These are phyloP conservation scores for Dendrobium huoshanense DNA, from an alignment of 106 monocot genomes.

Conservation along the genomic window DNA sequence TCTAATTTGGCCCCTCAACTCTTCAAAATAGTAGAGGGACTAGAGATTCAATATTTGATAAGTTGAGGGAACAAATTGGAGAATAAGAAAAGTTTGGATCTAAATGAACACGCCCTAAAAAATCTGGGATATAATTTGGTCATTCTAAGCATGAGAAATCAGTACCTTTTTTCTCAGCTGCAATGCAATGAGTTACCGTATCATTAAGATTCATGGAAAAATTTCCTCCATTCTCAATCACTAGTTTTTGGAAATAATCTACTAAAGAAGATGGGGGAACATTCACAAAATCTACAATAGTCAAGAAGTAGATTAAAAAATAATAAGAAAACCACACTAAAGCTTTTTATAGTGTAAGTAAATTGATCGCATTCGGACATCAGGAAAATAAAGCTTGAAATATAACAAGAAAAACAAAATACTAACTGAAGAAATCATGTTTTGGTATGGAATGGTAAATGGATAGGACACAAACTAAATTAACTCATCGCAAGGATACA, in stretches of 20 bases:
- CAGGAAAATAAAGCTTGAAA: neutral
- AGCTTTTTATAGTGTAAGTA: neutral
- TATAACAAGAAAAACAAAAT: neutral
- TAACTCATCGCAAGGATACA: conserved; percentile 62
- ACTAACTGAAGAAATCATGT: neutral
- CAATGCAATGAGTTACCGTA: conserved; percentile 90
- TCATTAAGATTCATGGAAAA: conserved; percentile 98
- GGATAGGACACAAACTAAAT: no score
- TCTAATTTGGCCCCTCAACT: no score
- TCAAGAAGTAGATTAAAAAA: conserved; percentile 22
- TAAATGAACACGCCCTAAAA: neutral
- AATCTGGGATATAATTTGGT: neutral
- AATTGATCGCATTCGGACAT: neutral
- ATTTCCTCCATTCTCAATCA: conserved; percentile 83
- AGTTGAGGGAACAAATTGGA: neutral
- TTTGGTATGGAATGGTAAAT: neutral
- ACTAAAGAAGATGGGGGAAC: conserved; percentile 62
- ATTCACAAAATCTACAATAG: conserved; percentile 76
- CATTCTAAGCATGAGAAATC: neutral
- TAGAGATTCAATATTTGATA: no score
- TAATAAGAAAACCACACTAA: neutral
- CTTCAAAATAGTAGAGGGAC: no score
- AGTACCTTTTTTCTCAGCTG: conserved; percentile 88
- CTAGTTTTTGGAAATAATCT: conserved; percentile 94
- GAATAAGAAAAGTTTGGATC: no score